A percentile compares a stretch with the other conserved stretches of the same genome.
phyloP scores from a whole-genome alignment of 2,329 filamentous ascomycete genomes.

The Ilyonectria robusta region DNA sequence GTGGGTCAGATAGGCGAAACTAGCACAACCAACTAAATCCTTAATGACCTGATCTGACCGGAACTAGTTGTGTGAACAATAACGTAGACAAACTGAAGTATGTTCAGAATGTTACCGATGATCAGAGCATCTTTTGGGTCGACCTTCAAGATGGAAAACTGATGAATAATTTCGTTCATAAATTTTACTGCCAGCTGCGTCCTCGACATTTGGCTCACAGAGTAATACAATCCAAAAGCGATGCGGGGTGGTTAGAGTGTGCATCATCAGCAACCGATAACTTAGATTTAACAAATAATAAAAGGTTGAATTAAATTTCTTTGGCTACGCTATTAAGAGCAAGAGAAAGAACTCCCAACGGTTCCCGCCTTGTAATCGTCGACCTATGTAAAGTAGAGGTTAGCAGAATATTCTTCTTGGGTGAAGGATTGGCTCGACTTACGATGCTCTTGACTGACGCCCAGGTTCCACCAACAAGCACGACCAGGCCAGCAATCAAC shows the following conservation, averaged over 20 bases:
- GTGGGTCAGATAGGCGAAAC: no score
- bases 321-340: not conserved
- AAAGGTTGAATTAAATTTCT: conserved; percentile 2
- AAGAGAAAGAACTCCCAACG: conserved; percentile 22
- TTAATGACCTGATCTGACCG: no score
- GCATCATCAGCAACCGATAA: not conserved
- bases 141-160: no score
- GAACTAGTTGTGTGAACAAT: no score
- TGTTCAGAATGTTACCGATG: no score
- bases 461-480: conserved; percentile 29
- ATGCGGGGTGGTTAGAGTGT: not conserved
- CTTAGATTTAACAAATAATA: not conserved
- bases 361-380: conserved; percentile 24
- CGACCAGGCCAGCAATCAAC: conserved; percentile 24
- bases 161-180: no score
- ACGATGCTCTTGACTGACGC: conserved; percentile 30
- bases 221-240: no score
- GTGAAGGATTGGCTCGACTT: not conserved
- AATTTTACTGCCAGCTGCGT: no score
- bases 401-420: not conserved
- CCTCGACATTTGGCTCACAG: no score
- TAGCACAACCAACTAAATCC: no score
- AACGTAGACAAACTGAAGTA: no score
- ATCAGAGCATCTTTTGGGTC: no score
- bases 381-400: not conserved